A percentile compares a stretch with the other conserved stretches of the same genome.
Evolutionary conservation across 2,329 filamentous ascomycete species (phyloP).

Genomic region (Monilinia polystroma): DNA sequence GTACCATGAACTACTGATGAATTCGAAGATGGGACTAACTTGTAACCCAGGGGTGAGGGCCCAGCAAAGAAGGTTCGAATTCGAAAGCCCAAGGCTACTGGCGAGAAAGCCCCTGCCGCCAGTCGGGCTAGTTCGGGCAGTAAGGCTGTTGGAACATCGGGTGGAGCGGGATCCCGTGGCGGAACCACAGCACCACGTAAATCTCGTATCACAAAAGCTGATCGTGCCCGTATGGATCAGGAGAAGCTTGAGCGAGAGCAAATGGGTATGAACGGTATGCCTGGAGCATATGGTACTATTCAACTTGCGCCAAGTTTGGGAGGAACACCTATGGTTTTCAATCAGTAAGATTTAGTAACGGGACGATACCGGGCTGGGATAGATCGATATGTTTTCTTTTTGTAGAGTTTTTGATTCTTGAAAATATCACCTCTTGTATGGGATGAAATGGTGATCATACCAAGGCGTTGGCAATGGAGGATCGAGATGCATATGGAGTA

Average conservation of each 20-base stretch:
- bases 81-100: conserved; percentile 56
- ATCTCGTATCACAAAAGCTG: conserved; percentile 81
- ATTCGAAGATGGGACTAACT: conserved; percentile 36
- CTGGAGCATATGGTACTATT: conserved; percentile 35
- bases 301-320: conserved; percentile 36
- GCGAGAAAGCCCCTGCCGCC: conserved; percentile 56
- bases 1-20: conserved; percentile 20
- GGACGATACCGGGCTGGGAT: neutral
- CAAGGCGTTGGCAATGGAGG: conserved; percentile 11
- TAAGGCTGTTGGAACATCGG: conserved; percentile 23
- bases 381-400: conserved; percentile 2
- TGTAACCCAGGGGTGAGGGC: conserved; percentile 62
- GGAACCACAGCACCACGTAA: conserved; percentile 69
- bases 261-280: conserved; percentile 38
- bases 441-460: conserved; percentile 13
- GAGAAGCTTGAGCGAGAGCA: conserved; percentile 75
- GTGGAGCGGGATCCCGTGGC: conserved; percentile 68
- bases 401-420: conserved; percentile 18
- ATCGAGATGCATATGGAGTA: conserved; percentile 18
- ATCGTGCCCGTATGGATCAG: conserved; percentile 75
- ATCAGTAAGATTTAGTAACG: conserved; percentile 29
- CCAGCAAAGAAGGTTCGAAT: conserved; percentile 63
- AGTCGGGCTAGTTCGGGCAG: conserved; percentile 68
- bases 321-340: conserved; percentile 41
- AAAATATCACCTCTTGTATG: conserved; percentile 8